These are phyloP conservation scores for Paraconiothyrium brasiliense DNA, from an alignment of 2,329 filamentous ascomycete genomes.

Conservation along the genomic window DNA sequence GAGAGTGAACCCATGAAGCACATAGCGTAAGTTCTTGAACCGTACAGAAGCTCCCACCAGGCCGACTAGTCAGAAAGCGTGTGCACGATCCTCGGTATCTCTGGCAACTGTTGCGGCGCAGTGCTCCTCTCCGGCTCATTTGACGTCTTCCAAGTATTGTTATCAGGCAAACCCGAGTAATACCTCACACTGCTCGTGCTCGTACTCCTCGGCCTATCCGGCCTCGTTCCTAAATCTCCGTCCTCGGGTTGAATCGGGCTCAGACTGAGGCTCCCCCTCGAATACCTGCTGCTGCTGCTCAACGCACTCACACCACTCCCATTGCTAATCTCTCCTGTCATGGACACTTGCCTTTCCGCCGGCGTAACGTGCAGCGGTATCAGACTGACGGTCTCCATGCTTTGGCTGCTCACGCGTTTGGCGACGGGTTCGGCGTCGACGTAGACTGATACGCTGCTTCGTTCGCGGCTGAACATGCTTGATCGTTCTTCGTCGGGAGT, in stretches of 20 bases:
- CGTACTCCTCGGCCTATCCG: conserved; percentile 36
- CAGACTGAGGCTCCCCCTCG: conserved; percentile 33
- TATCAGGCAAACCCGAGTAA: conserved; percentile 33
- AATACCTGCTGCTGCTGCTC: conserved; percentile 24
- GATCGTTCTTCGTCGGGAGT: conserved; percentile 37
- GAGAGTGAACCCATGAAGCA: not conserved
- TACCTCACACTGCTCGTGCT: conserved; percentile 41
- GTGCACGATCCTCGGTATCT: conserved; percentile 39
- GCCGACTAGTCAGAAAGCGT: conserved; percentile 32
- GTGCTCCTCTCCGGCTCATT: conserved; percentile 26
- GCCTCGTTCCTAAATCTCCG: conserved; percentile 28
- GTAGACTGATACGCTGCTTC: conserved; percentile 41
- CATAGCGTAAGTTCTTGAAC: not conserved
- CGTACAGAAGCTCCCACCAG: conserved; percentile 9
- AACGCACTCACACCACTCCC: conserved; percentile 30
- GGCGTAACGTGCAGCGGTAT: conserved; percentile 42
- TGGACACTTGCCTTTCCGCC: conserved; percentile 26
- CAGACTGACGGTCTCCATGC: conserved; percentile 35
- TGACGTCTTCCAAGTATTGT: not conserved
- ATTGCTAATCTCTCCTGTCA: conserved; percentile 24
- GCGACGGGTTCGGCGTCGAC: conserved; percentile 35
- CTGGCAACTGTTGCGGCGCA: conserved; percentile 29
- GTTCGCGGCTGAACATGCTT: conserved; percentile 44
- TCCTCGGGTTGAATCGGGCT: conserved; percentile 34
- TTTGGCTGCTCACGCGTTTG: conserved; percentile 26